phyloP scores from a whole-genome alignment of 371 early-diverging fungal genomes.

The Syncephalastrum sp. region DNA sequence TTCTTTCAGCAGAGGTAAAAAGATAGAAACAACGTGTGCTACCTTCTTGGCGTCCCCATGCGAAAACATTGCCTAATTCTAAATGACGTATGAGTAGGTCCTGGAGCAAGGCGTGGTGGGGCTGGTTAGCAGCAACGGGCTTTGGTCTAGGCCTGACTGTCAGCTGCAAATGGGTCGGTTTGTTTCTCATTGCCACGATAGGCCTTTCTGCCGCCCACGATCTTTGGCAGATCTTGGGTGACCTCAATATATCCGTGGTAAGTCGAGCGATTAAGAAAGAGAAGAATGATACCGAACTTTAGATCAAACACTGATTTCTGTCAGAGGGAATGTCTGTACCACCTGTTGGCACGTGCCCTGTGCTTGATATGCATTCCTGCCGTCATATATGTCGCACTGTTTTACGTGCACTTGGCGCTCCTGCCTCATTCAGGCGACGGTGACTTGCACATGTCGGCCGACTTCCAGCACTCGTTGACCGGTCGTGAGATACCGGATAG shows the following conservation, averaged over 20 bases:
- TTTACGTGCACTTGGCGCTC: conserved; percentile 85
- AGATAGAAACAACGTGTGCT: not conserved
- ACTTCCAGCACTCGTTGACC: conserved; percentile 83
- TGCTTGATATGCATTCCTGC: conserved; percentile 84
- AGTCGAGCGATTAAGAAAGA: conserved; percentile 8
- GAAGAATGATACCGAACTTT: not conserved
- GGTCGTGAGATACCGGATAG: conserved; percentile 67
- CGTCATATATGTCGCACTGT: conserved; percentile 78
- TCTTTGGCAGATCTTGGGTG: conserved; percentile 85
- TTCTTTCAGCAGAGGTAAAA: conserved; percentile 62
- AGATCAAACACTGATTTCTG: conserved; percentile 1
- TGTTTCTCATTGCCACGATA: conserved; percentile 83
- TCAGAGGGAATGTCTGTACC: conserved; percentile 55
- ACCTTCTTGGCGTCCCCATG: not conserved
- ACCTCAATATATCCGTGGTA: conserved; percentile 57
- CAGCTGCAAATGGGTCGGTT: conserved; percentile 89
- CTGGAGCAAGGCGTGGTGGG: conserved; percentile 67
- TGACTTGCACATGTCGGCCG: conserved; percentile 85
- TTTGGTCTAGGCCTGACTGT: conserved; percentile 65
- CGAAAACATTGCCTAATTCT: no score
- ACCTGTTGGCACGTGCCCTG: conserved; percentile 67
- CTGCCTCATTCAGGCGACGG: conserved; percentile 83
- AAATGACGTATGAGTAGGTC: conserved; percentile 31
- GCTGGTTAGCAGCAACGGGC: conserved; percentile 74
- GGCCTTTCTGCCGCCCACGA: conserved; percentile 83